Base-by-base conservation (phyloP, 768 basidiomycete genomes). In the Asterophora lycoperdoides region DNA sequence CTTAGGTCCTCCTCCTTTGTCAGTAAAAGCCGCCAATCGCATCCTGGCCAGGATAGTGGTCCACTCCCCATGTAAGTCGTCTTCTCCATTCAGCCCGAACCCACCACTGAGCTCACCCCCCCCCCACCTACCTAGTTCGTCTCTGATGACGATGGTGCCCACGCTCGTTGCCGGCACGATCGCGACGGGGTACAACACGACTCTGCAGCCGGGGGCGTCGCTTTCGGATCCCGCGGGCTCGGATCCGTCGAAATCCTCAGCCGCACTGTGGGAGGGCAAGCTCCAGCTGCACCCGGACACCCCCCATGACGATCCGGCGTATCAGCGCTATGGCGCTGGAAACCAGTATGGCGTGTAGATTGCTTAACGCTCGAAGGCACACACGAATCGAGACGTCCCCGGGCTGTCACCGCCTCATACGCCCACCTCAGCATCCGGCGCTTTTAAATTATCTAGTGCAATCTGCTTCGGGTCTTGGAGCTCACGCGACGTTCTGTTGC, bases 221-320 rank as follows among this genome's bases (percentile, higher is more conserved):
- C 70, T 89, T 6, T 84, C 84, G 1, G 85, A 93, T 65, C 90
- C 89, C 28, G 80, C 87, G 20, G 74, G 80, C 43, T 70, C 75
- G 49, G 86, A 92, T 64, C 89, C 91, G 13, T 89, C 90, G 28
- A 77, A 76, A 62, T 86, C 89, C 8, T 85, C 89, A 26, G 84
- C 89, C 8, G 89, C 87, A 1, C 73, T 93, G 6, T 90, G 83
- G 83, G 82, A 88, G 63, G 91, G 91, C 53, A 88, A 80, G 66
- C 73, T 93, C 13, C 90, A 92, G 63, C 71, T 95, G 5, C 93
- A 96, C 61, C 93, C 93, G 0, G 89, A 89, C 32, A 94, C 92
- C 2, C 72, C 78, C 39, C 71, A 66, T 28, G 80, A 88, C 51
- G 90, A 94, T 57, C 73, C 74, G 11, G 67, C 72, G 9, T 75